Base-by-base conservation (phyloP, 1,284 basidiomycete species). In the Pascua guehoae region DNA sequence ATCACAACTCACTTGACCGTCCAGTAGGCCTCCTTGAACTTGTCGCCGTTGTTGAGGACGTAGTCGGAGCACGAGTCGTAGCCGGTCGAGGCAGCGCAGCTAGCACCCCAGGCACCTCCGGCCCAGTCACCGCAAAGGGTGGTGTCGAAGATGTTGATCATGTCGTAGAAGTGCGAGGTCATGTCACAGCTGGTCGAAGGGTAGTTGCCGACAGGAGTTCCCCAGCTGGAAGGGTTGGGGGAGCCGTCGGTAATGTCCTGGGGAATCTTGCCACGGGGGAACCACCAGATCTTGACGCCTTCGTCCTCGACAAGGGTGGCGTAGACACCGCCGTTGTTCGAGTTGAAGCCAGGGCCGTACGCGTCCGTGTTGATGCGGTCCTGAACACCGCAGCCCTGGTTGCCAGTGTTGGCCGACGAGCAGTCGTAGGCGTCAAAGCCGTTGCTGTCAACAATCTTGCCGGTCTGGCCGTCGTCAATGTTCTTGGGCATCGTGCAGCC, bases 121-220 rank as follows among this genome's bases (percentile, higher is more conserved):
- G 91, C 91, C 92, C 89, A 94, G 65, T 91, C 88, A 60, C 91
- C 91, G 66, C 89, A 90, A 66, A 65, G 60, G 44, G 62, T 62
- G 47, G 50, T 66, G 60, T 67, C 61, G 52, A 65, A 69, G 38
- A 62, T 56, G 48, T 60, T 60, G 53, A 91, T 79, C 8, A 88
- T 89, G 24, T 88, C 91, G 69, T 89, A 86, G 80, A 93, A 93
- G 81, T 84, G 91, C 66, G 82, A 71, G 76, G 82, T 86, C 32
- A 88, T 86, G 69, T 86, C 78, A 74, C 91, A 94, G 43, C 76
- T 72, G 24, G 79, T 78, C 12, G 88, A 83, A 14, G 87, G 85
- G 85, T 86, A 91, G 72, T 80, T 81, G 43, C 88, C 91, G 73
- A 84, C 80, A 2, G 91, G 87, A 12, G 76, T 75, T 39, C 89